These are phyloP conservation scores for Solanum piurae DNA, from an alignment of 257 asterid species.

Conservation along the genomic window DNA sequence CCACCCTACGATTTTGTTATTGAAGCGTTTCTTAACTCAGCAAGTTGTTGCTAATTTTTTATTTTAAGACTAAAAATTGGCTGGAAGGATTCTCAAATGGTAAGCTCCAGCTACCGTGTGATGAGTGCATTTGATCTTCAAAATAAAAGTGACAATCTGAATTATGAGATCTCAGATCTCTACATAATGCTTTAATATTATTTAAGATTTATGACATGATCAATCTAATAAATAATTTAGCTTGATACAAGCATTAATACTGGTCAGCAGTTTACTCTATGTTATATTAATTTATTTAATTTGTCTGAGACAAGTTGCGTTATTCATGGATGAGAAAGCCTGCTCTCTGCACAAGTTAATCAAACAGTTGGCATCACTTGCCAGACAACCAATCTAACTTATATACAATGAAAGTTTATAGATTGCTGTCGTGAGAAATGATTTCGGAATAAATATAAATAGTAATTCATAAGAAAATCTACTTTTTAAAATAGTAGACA, in stretches of 20 bases:
- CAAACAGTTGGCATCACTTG: neutral
- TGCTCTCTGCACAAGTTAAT: neutral
- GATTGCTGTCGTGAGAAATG: neutral
- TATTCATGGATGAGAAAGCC: neutral
- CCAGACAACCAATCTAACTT: neutral
- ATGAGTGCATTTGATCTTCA: neutral
- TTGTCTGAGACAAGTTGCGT: neutral
- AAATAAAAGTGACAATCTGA: neutral
- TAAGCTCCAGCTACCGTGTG: neutral
- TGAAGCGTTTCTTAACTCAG: neutral
- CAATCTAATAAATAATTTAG: neutral
- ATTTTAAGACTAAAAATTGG: neutral
- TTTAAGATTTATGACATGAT: neutral
- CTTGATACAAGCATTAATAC: neutral
- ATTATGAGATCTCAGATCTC: slow-evolving; percentile 3
- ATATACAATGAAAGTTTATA: no score
- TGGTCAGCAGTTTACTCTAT: neutral
- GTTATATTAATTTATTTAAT: neutral
- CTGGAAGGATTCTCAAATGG: neutral
- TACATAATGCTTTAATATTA: neutral
- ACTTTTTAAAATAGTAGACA: accelerated
- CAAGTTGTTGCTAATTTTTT: neutral
- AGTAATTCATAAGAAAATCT: neutral
- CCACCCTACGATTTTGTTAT: neutral
- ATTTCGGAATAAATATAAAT: no score